Conservation (phyloP, 306 rosid genomes). For the Ormosia semicastrata region DNA sequence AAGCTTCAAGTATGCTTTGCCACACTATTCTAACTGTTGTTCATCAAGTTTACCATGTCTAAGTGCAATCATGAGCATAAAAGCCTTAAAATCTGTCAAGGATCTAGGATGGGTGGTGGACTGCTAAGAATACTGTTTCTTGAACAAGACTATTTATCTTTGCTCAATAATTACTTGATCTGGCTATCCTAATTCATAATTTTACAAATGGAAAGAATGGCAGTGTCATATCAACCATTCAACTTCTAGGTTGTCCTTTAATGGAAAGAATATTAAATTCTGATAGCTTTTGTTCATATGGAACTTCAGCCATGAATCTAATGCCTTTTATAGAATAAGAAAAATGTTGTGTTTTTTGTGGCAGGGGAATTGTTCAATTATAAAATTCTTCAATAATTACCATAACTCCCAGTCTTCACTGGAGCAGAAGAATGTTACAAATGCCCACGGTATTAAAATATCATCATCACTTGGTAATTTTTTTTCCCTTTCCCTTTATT, state of each 20-base stretch:
- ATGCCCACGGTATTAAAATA: conserved; percentile 37
- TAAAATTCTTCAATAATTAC: conserved; percentile 56
- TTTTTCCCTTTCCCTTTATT: conserved; percentile 18
- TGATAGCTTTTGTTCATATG: neutral
- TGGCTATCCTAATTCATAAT: neutral
- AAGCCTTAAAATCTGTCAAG: conserved; percentile 3
- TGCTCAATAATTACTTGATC: neutral
- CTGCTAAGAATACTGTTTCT: neutral
- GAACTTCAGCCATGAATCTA: neutral
- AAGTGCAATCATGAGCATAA: neutral
- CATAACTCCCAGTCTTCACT: conserved; percentile 36
- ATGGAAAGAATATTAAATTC: neutral
- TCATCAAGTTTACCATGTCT: neutral
- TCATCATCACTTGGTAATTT: conserved; percentile 40
- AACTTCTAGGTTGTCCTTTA: conserved; percentile 7
- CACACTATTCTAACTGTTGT: neutral
- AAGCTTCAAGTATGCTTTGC: conserved; percentile 41
- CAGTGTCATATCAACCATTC: neutral
- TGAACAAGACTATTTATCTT: neutral
- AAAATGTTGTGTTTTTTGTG: neutral
- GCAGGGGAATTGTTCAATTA: conserved; percentile 70
- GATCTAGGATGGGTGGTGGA: conserved; percentile 3
- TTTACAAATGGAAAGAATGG: neutral
- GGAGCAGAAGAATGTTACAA: conserved; percentile 47
- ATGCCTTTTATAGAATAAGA: neutral